Conservation (phyloP, 495 filamentous ascomycete species). For the Beverwykella pulmonaria region DNA sequence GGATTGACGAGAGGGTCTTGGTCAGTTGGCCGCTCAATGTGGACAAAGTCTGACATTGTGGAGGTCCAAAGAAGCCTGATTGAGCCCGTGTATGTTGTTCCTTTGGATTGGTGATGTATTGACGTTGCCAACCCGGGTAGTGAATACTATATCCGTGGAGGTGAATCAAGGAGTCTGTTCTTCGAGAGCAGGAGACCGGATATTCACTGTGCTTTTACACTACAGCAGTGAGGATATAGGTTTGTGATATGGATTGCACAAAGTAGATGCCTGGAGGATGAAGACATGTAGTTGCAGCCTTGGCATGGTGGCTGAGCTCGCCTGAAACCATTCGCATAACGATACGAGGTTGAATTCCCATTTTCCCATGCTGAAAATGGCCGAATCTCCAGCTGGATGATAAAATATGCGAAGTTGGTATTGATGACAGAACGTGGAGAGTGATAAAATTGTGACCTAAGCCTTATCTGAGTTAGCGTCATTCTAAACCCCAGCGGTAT, state of each 20-base stretch:
- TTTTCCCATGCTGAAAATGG: not conserved
- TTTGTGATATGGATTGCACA: not conserved
- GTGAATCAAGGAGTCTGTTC: too few relatives aligned
- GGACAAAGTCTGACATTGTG: conserved; percentile 31
- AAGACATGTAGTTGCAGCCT: not conserved
- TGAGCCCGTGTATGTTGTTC: not conserved
- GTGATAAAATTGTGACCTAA: too few relatives aligned
- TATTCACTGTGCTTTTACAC: not conserved
- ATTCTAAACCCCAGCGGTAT: too few relatives aligned
- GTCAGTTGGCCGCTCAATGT: conserved; percentile 10
- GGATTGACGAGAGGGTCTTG: not conserved
- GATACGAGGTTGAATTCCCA: not conserved
- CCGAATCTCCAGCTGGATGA: not conserved
- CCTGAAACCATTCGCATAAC: not conserved
- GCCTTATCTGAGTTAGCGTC: too few relatives aligned
- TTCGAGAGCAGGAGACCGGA: not conserved
- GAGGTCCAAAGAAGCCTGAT: not conserved
- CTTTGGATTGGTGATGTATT: too few relatives aligned
- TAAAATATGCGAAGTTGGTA: not conserved
- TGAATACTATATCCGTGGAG: too few relatives aligned
- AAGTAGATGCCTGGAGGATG: conserved; percentile 9
- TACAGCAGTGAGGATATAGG: not conserved
- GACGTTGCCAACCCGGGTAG: too few relatives aligned
- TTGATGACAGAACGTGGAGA: too few relatives aligned
- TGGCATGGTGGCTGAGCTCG: conserved; percentile 2